Conservation (phyloP, 371 early-diverging fungal species). For the Cokeromyces recurvatus region DNA sequence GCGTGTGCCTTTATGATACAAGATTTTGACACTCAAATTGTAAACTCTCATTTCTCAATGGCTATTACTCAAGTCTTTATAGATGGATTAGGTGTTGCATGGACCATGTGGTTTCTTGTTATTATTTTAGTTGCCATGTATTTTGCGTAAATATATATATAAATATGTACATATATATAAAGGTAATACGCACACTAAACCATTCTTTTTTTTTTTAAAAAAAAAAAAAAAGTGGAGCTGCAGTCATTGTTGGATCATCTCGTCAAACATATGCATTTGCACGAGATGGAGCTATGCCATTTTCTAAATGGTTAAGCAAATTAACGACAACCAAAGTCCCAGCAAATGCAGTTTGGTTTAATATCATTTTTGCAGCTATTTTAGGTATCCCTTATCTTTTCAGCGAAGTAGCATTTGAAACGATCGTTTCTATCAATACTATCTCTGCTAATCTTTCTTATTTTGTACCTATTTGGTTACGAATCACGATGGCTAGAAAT, state of each 20-base stretch:
- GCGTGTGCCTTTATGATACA: slow-evolving; percentile 55
- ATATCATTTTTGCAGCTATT: slow-evolving; percentile 38
- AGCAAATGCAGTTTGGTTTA: slow-evolving; percentile 49
- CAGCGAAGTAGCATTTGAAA: slow-evolving; percentile 48
- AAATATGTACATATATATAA: no score
- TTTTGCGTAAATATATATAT: slow-evolving; percentile 25
- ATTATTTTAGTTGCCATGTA: slow-evolving; percentile 55
- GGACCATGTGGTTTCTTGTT: slow-evolving; percentile 40
- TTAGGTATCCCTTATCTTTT: slow-evolving; percentile 42
- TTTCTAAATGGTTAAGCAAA: slow-evolving; percentile 30
- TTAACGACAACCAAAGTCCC: slow-evolving; percentile 28
- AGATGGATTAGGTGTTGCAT: slow-evolving; percentile 37
- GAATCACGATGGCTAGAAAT: slow-evolving; percentile 43
- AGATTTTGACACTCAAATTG: slow-evolving; percentile 44
- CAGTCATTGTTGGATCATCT: slow-evolving; percentile 50
- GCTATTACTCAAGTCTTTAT: slow-evolving; percentile 44
- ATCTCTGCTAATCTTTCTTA: slow-evolving; percentile 70
- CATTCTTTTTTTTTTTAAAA: no score
- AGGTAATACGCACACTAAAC: no score
- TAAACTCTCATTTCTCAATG: slow-evolving; percentile 39
- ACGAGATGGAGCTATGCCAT: slow-evolving; percentile 56
- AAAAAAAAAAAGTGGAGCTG: slow-evolving; percentile 35
- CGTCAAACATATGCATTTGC: slow-evolving; percentile 65
- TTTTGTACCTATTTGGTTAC: slow-evolving; percentile 58
- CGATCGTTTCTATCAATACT: slow-evolving; percentile 66